Base-by-base conservation (phyloP, 768 basidiomycete genomes). In the Nevesoporus exiguus region DNA sequence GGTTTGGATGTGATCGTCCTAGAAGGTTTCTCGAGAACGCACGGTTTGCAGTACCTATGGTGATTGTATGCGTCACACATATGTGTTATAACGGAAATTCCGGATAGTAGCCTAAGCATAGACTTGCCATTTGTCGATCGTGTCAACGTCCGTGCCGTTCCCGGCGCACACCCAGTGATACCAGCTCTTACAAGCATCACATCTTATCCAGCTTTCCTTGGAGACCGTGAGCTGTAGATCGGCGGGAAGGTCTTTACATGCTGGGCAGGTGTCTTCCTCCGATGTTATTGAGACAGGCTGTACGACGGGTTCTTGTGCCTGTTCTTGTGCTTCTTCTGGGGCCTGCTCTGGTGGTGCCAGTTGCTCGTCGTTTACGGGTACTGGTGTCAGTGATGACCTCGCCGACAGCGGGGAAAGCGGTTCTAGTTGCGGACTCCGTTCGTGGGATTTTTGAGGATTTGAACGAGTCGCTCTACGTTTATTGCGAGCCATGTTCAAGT, bases 121-220 rank as follows among this genome's bases (percentile, higher is more conserved):
- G 45, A 68, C 82, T 61, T 63, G 88, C 90, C 87, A 91, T 77
- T 88, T 91, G 67, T 90, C 88, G 54, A 93, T 80, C 14, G 76
- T 76, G 33, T 84, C 82, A 11, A 86, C 76, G 56, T 85, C 84
- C 36, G 77, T 77, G 14, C 80, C 81, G 41, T 83, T 79, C 24
- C 87, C 86, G 14, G 80, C 86, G 70, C 90, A 92, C 54, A 80
- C 75, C 88, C 89, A 93, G 65, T 92, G 89, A 66, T 83, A 92
- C 90, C 89, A 92, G 29, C 74, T 79, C 70, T 85, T 86, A 75
- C 88, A 91, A 21, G 79, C 78, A 62, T 92, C 90, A 66, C 92
- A 94, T 58, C 83, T 74, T 52, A 93, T 83, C 92, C 91, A 94
- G 62, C 75, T 82, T 58, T 90, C 88, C 66, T 86, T 85, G 57